Percentiles rank a stretch among this genome's conserved stretches.
phyloP scores from a whole-genome alignment of 2,329 filamentous ascomycete genomes.

The Trichoderma guizhouense region DNA sequence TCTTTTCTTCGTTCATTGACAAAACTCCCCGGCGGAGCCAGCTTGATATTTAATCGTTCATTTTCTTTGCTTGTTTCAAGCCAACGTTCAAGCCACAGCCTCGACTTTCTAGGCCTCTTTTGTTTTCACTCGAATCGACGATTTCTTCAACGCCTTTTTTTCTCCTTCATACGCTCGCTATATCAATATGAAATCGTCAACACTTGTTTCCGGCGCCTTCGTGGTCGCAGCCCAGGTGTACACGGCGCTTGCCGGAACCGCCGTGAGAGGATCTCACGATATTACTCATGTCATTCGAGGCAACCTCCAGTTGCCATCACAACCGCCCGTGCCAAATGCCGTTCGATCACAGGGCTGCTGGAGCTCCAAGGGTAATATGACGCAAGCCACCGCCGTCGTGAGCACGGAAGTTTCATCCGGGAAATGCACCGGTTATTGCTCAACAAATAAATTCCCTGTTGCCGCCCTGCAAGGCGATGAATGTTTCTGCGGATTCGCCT shows the following conservation, averaged over 20 bases:
- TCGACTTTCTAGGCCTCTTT: conserved; percentile 1
- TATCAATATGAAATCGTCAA: conserved; percentile 32
- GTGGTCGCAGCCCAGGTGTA: conserved; percentile 28
- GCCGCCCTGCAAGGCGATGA: conserved; percentile 59
- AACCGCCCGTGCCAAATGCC: conserved; percentile 35
- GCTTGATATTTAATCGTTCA: conserved; percentile 10
- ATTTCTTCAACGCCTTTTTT: background rate
- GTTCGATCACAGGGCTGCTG: conserved; percentile 52
- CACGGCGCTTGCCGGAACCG: conserved; percentile 23
- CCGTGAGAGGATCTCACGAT: background rate
- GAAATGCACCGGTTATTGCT: conserved; percentile 41
- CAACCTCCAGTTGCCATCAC: conserved; percentile 38
- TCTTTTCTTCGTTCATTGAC: conserved; percentile 8
- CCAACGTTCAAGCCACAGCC: conserved; percentile 1
- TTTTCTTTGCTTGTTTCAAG: conserved; percentile 10
- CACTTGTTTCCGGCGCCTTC: conserved; percentile 29
- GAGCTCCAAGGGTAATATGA: conserved; percentile 41
- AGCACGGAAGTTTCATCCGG: conserved; percentile 36
- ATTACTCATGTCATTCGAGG: conserved; percentile 10
- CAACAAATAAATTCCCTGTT: conserved; percentile 41
- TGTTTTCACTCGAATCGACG: background rate
- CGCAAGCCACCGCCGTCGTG: conserved; percentile 20
- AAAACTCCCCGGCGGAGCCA: conserved; percentile 17
- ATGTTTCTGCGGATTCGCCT: conserved; percentile 70
- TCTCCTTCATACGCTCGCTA: conserved; percentile 22